phyloP scores from a whole-genome alignment of 2,329 filamentous ascomycete species.

The Pyrenophora tritici-repentis region DNA sequence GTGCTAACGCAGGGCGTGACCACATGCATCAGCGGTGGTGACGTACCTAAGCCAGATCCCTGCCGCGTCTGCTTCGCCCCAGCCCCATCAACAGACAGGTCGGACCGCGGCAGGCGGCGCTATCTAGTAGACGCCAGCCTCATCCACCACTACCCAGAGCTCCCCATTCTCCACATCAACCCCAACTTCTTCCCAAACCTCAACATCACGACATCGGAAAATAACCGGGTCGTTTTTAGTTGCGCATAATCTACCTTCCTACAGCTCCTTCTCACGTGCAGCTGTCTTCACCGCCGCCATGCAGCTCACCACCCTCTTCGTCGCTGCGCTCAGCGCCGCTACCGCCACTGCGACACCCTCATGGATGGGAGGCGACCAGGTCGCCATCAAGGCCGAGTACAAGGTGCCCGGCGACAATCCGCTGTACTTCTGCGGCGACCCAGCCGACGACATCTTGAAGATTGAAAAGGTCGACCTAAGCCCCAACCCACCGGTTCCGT shows the following conservation, averaged over 20 bases:
- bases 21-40: slow-evolving; percentile 10
- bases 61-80: neutral
- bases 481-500: slow-evolving; percentile 89
- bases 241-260: neutral
- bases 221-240: neutral
- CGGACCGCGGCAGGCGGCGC: slow-evolving; percentile 3
- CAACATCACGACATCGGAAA: neutral
- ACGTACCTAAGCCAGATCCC: no score
- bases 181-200: slow-evolving; percentile 2
- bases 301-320: slow-evolving; percentile 45
- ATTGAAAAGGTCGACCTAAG: slow-evolving; percentile 79
- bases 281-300: slow-evolving; percentile 26
- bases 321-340: slow-evolving; percentile 52
- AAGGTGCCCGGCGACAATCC: slow-evolving; percentile 85
- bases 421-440: slow-evolving; percentile 75
- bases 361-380: slow-evolving; percentile 52
- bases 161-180: slow-evolving; percentile 6
- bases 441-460: slow-evolving; percentile 69
- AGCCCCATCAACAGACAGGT: slow-evolving; percentile 1
- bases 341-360: slow-evolving; percentile 48
- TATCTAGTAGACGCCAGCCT: slow-evolving; percentile 11
- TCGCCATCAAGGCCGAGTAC: slow-evolving; percentile 58
- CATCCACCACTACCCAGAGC: slow-evolving; percentile 10
- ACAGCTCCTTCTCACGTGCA: neutral
- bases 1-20: slow-evolving; percentile 8